These are phyloP conservation scores for Coccomyxa sp. DNA, from an alignment of 139 green algal species.

Conservation along the genomic window DNA sequence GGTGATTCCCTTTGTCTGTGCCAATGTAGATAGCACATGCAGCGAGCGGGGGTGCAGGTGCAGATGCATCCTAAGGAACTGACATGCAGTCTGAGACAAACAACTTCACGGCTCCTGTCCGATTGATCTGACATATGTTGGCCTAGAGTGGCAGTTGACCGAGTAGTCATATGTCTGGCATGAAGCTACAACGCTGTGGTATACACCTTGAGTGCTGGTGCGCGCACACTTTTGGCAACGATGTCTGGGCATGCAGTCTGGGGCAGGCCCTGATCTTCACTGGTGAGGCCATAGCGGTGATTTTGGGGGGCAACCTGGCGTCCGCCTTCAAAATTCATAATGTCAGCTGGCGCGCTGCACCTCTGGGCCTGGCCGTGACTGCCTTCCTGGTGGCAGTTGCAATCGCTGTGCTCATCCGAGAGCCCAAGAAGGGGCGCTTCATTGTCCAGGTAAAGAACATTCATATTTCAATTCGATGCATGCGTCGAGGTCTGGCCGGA, in stretches of 20 bases:
- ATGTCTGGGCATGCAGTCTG: not conserved
- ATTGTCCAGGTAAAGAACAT: not conserved
- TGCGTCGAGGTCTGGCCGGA: too few species aligned
- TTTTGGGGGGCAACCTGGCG: not conserved
- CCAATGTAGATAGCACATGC: not conserved
- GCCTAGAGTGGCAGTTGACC: too few species aligned
- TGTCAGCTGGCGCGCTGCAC: not conserved
- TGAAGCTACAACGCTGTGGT: not conserved
- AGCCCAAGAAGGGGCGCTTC: not conserved
- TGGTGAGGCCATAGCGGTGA: not conserved
- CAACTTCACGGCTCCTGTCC: not conserved
- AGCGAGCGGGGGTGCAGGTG: not conserved
- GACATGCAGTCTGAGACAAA: not conserved
- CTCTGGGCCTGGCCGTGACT: not conserved
- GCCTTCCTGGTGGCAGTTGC: not conserved
- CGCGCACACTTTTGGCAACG: too few species aligned
- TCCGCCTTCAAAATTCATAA: not conserved
- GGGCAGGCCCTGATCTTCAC: not conserved
- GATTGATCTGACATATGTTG: not conserved
- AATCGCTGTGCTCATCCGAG: not conserved
- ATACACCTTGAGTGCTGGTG: too few species aligned
- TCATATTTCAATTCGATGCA: not conserved
- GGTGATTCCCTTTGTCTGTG: not conserved
- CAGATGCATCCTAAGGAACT: not conserved
- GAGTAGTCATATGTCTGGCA: not conserved